phyloP scores from a whole-genome alignment of 495 filamentous ascomycete species.

The Aspergillus carlsbadensis region DNA sequence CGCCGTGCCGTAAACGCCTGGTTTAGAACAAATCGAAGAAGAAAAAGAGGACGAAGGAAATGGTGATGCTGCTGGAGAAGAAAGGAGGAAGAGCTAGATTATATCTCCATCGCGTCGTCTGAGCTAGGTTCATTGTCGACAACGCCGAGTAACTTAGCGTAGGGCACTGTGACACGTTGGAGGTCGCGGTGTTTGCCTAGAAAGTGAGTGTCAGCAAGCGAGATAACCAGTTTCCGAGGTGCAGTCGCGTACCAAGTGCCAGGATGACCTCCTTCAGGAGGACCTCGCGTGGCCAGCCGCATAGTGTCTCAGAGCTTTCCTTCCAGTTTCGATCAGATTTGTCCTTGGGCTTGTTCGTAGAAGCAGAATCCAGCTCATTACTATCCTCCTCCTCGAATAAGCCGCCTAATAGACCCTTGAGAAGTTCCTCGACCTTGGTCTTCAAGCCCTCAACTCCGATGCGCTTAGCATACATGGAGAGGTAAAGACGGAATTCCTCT shows the following conservation, averaged over 20 bases:
- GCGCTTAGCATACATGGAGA: conserved; percentile 95
- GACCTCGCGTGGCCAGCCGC: conserved; percentile 85
- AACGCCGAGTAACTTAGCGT: conserved; percentile 70
- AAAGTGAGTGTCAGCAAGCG: not conserved
- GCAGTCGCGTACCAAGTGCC: conserved; percentile 73
- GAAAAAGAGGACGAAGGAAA: not conserved
- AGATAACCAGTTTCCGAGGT: conserved; percentile 10
- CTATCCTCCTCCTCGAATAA: conserved; percentile 52
- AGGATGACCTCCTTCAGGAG: conserved; percentile 86
- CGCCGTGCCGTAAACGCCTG: conserved; percentile 4
- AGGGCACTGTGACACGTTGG: conserved; percentile 88
- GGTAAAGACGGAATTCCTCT: conserved; percentile 87
- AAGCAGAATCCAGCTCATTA: conserved; percentile 46
- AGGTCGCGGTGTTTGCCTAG: conserved; percentile 91
- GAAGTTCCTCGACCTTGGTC: conserved; percentile 86
- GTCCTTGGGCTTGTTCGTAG: conserved; percentile 30
- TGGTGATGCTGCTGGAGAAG: no score
- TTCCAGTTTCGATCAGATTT: conserved; percentile 58
- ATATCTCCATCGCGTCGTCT: conserved; percentile 57
- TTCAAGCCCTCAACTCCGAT: conserved; percentile 86
- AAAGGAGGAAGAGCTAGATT: conserved; percentile 13
- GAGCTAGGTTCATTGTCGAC: conserved; percentile 43
- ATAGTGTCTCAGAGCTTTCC: conserved; percentile 55
- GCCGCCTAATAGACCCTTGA: conserved; percentile 75
- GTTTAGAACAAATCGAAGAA: conserved; percentile 8